Conservation (phyloP, 192 early-diverging fungal species). For the Entomortierella chlamydospora region DNA sequence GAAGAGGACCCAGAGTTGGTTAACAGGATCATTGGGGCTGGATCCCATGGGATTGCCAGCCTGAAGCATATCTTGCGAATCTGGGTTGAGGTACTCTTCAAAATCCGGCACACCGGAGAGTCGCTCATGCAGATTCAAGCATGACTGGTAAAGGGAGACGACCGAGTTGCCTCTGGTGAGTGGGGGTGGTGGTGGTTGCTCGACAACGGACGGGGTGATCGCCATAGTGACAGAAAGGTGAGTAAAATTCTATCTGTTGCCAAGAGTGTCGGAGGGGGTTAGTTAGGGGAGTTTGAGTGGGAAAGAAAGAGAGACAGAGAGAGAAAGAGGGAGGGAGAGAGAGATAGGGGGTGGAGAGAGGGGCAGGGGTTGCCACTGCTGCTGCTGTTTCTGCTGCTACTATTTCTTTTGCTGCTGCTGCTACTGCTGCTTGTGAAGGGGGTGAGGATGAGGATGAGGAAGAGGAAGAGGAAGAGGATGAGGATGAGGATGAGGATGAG, state of each 20-base stretch:
- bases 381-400: too few relatives aligned
- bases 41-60: slow-evolving; percentile 37
- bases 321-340: not conserved
- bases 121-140: slow-evolving; percentile 75
- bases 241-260: slow-evolving; percentile 2
- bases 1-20: slow-evolving; percentile 78
- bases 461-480: too few relatives aligned
- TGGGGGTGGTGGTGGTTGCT: slow-evolving; percentile 51
- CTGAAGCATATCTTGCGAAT: slow-evolving; percentile 52
- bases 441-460: too few relatives aligned
- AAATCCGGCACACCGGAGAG: slow-evolving; percentile 79
- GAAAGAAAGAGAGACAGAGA: not conserved
- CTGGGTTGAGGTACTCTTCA: slow-evolving; percentile 66
- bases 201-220: slow-evolving; percentile 31
- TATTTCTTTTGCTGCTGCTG: too few relatives aligned
- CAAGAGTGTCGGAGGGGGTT: not conserved
- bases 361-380: too few relatives aligned
- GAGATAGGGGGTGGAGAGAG: not conserved
- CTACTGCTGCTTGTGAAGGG: too few relatives aligned
- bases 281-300: not conserved
- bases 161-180: slow-evolving; percentile 43
- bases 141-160: slow-evolving; percentile 78
- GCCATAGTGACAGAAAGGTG: slow-evolving; percentile 10
- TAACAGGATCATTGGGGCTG: slow-evolving; percentile 68
- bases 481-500: too few relatives aligned